phyloP scores from a whole-genome alignment of 108 stramenopile genomes.

The Mediolabrus comicus region DNA sequence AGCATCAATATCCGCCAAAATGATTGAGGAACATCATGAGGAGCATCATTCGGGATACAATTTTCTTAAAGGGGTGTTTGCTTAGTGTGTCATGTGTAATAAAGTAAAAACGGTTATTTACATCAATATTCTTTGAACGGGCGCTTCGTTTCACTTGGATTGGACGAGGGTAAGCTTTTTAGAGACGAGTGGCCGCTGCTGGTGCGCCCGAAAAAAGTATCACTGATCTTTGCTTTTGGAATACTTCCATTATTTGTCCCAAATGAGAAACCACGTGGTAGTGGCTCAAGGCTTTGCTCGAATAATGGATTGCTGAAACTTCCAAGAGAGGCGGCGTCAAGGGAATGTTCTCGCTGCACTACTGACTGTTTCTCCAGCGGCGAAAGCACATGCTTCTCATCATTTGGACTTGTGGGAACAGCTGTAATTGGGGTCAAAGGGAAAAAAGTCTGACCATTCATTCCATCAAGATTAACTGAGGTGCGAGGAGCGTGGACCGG shows the following conservation, averaged over 20 bases:
- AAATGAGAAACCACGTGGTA: conserved; percentile 19
- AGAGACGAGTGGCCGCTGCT: neutral
- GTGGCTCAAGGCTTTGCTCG: conserved; percentile 2
- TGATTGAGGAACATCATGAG: too few relatives aligned
- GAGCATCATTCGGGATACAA: too few relatives aligned
- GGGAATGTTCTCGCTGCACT: conserved; percentile 24
- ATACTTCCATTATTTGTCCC: conserved; percentile 16
- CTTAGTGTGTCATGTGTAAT: neutral
- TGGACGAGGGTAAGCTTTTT: neutral
- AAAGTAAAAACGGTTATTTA: neutral
- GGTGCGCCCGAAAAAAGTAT: neutral
- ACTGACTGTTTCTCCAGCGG: neutral
- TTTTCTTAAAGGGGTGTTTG: neutral
- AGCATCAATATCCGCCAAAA: too few relatives aligned
- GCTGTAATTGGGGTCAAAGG: neutral
- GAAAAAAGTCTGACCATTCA: neutral
- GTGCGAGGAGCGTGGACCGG: neutral
- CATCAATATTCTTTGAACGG: neutral
- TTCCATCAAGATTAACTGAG: neutral
- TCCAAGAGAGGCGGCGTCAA: conserved; percentile 21
- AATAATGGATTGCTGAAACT: conserved; percentile 38
- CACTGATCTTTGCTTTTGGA: conserved; percentile 9
- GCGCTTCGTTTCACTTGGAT: neutral
- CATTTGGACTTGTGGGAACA: neutral
- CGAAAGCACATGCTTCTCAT: neutral